Percentiles rank a stretch among this genome's conserved stretches.
phyloP scores from a whole-genome alignment of 164 flowering plant species.

The Chloranthus sessilifolius region DNA sequence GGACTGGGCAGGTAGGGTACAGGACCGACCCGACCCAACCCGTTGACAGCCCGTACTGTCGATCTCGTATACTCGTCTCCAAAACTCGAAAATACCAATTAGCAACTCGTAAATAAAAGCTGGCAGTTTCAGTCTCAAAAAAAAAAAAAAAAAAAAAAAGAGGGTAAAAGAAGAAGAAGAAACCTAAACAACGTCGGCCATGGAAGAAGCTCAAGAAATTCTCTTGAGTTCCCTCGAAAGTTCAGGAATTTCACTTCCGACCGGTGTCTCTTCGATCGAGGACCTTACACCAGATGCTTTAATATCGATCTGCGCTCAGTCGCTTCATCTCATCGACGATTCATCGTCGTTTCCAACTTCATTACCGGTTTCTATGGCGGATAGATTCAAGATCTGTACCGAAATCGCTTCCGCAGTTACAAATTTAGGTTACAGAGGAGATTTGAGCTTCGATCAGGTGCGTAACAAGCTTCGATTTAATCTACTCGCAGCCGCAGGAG shows the following conservation, averaged over 20 bases:
- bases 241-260: slow-evolving; percentile 46
- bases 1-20: too few species aligned
- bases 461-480: background rate
- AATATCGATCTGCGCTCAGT: slow-evolving; percentile 53
- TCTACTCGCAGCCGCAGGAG: too few species aligned
- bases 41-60: too few species aligned
- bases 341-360: slow-evolving; percentile 32
- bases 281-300: slow-evolving; percentile 37
- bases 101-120: too few species aligned
- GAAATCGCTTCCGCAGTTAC: slow-evolving; percentile 44
- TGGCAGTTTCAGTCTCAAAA: too few species aligned
- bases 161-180: background rate
- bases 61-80: too few species aligned
- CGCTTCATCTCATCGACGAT: slow-evolving; percentile 39
- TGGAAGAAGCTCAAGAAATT: slow-evolving; percentile 62
- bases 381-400: slow-evolving; percentile 47
- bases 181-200: slow-evolving; percentile 7
- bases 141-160: too few species aligned
- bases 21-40: too few species aligned
- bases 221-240: slow-evolving; percentile 39
- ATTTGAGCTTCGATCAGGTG: slow-evolving; percentile 70
- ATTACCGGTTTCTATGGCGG: slow-evolving; percentile 51
- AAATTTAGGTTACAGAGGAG: slow-evolving; percentile 51
- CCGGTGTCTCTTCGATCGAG: slow-evolving; percentile 33
- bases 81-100: too few species aligned